phyloP scores from a whole-genome alignment of 129 eudicot genomes.

The Helianthus annuus region HanXRQr2.0-SUNRISE NC_035437.2:167451162-167451661 shows the following conservation, averaged over 20 bases:
- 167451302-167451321: not conserved
- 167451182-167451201: constrained; percentile 71
- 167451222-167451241: constrained; percentile 52
- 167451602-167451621: constrained; percentile 20
- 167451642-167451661: constrained; percentile 27
- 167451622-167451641: constrained; percentile 21
- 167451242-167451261: constrained; percentile 85
- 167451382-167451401: constrained; percentile 59
- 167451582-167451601: constrained; percentile 23
- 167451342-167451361: constrained; percentile 80
- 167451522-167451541: constrained; percentile 83
- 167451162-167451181: constrained; percentile 64
- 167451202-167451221: constrained; percentile 36
- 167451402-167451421: constrained; percentile 60
- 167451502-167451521: constrained; percentile 71
- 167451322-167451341: not conserved
- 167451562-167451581: constrained; percentile 32
- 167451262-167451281: constrained; percentile 79
- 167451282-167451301: constrained; percentile 1
- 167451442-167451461: constrained; percentile 64
- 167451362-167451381: constrained; percentile 66
- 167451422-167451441: constrained; percentile 59
- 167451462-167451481: constrained; percentile 60
- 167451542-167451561: constrained; percentile 63
- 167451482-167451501: constrained; percentile 66